phyloP scores from a whole-genome alignment of 1,139 yeast genomes.

The Wickerhamomyces sp. region DNA sequence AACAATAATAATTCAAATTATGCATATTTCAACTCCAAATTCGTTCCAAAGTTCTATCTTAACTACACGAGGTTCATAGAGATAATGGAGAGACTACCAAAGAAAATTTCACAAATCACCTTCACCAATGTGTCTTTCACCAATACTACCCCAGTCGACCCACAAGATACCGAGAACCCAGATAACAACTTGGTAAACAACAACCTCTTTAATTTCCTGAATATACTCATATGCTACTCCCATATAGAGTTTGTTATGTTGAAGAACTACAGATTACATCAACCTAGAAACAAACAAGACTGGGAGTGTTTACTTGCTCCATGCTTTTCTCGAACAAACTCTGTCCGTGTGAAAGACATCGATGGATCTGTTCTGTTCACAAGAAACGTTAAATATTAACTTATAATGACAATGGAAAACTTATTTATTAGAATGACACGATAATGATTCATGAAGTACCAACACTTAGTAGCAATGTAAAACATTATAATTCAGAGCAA shows the following conservation, averaged over 20 bases:
- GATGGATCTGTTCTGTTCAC: slow-evolving; percentile 31
- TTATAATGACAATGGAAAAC: too few relatives aligned
- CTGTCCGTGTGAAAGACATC: slow-evolving; percentile 30
- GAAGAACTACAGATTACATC: slow-evolving; percentile 30
- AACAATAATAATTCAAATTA: slow-evolving; percentile 20
- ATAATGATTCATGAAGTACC: too few relatives aligned
- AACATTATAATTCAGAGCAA: too few relatives aligned
- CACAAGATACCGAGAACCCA: slow-evolving; percentile 8
- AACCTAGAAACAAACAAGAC: slow-evolving; percentile 30
- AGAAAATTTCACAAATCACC: slow-evolving; percentile 10
- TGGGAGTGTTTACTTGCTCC: slow-evolving; percentile 31
- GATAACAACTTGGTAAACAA: slow-evolving; percentile 15
- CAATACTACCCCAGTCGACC: slow-evolving; percentile 19
- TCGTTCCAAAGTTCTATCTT: slow-evolving; percentile 23
- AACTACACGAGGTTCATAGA: slow-evolving; percentile 18
- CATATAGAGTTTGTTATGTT: slow-evolving; percentile 31
- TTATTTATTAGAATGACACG: too few relatives aligned
- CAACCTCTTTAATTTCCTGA: slow-evolving; percentile 25
- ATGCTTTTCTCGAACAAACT: slow-evolving; percentile 28
- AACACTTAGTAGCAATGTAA: too few relatives aligned
- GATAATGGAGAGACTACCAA: slow-evolving; percentile 16
- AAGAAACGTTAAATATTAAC: slow-evolving; percentile 9
- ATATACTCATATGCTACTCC: slow-evolving; percentile 24
- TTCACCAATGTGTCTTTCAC: slow-evolving; percentile 22
- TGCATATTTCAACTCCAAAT: slow-evolving; percentile 21